Conservation (phyloP, 139 green algal genomes). For the Penium margaritaceum region DNA sequence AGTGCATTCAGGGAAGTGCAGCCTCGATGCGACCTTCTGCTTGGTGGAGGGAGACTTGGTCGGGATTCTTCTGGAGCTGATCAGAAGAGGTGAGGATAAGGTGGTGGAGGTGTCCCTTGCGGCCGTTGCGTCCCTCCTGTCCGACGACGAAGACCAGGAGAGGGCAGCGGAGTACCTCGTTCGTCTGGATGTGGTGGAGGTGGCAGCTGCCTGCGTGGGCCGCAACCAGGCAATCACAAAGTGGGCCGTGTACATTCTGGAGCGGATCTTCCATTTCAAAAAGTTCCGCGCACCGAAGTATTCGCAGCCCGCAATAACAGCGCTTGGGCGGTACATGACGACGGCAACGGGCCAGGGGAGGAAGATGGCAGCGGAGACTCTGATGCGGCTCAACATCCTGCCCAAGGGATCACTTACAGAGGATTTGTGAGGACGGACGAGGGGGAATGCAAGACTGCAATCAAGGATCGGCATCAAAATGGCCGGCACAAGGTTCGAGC, state of each 20-base stretch:
- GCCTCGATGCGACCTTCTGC: slow-evolving; percentile 18
- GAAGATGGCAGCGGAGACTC: slow-evolving; percentile 12
- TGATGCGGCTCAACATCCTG: slow-evolving; percentile 19
- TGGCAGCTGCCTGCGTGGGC: background rate
- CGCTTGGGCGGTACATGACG: slow-evolving; percentile 18
- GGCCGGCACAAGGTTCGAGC: too few species aligned
- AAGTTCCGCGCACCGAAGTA: slow-evolving; percentile 32
- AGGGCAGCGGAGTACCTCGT: slow-evolving; percentile 23
- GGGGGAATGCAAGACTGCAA: too few species aligned
- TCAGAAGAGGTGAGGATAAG: background rate
- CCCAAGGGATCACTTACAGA: slow-evolving; percentile 12
- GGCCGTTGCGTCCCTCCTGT: slow-evolving; percentile 5
- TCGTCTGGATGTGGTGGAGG: slow-evolving; percentile 8
- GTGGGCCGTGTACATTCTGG: slow-evolving; percentile 9
- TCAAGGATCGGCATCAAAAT: too few species aligned
- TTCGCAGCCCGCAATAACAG: slow-evolving; percentile 13
- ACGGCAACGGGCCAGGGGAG: slow-evolving; percentile 2
- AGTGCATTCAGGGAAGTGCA: slow-evolving; percentile 24
- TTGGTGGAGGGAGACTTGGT: slow-evolving; percentile 15
- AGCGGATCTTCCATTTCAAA: slow-evolving; percentile 12
- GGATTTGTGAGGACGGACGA: background rate
- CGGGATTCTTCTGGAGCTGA: slow-evolving; percentile 1
- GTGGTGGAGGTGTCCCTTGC: slow-evolving; percentile 7
- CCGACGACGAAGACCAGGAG: slow-evolving; percentile 17
- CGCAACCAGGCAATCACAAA: background rate